These are phyloP conservation scores for Geranomyces variabilis DNA, from an alignment of 192 early-diverging fungal species.

Conservation along the genomic window DNA sequence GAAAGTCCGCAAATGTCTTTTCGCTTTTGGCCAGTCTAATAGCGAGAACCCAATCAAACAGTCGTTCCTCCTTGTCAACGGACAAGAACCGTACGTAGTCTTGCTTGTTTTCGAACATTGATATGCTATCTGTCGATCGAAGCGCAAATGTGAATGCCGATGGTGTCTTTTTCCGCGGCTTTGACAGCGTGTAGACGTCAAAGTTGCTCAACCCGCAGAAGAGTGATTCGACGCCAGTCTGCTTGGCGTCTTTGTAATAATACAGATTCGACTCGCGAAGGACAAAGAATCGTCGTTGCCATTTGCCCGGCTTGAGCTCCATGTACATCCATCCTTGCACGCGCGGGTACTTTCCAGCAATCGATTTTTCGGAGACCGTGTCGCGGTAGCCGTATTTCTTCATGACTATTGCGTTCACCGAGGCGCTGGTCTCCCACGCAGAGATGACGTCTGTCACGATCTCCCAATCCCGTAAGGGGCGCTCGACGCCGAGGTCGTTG, in stretches of 20 bases:
- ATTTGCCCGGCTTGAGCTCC: conserved; percentile 82
- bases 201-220: conserved; percentile 66
- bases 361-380: conserved; percentile 59
- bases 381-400: conserved; percentile 71
- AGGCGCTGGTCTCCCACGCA: conserved; percentile 76
- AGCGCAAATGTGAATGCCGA: conserved; percentile 83
- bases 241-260: conserved; percentile 67
- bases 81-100: conserved; percentile 82
- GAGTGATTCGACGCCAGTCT: conserved; percentile 30
- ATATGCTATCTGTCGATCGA: conserved; percentile 75
- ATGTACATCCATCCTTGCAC: conserved; percentile 73
- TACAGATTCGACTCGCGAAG: conserved; percentile 68
- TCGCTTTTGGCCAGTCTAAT: conserved; percentile 67
- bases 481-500: conserved; percentile 83
- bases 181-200: conserved; percentile 83
- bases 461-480: conserved; percentile 91
- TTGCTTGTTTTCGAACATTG: conserved; percentile 80
- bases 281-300: conserved; percentile 76
- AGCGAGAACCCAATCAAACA: conserved; percentile 75
- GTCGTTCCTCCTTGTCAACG: conserved; percentile 62
- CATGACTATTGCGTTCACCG: conserved; percentile 75
- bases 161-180: conserved; percentile 65
- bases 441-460: conserved; percentile 77
- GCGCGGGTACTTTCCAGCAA: conserved; percentile 50
- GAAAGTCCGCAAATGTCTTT: conserved; percentile 46